Conservation (phyloP, 495 filamentous ascomycete species). For the Pseudoneurospora amorphoporcata region DNA sequence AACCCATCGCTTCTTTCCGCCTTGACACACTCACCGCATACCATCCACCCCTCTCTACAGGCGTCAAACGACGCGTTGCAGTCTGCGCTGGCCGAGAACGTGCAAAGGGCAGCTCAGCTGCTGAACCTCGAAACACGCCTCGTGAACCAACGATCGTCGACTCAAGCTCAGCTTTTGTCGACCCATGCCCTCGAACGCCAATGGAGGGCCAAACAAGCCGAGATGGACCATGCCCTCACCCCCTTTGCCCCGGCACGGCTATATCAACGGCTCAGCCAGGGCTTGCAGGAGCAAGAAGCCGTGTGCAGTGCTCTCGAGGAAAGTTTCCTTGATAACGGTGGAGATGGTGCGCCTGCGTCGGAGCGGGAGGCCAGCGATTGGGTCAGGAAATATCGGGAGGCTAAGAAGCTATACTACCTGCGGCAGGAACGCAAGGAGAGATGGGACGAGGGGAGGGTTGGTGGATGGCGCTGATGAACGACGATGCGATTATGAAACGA, state of each 20-base stretch:
- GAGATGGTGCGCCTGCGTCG: slow-evolving; percentile 33
- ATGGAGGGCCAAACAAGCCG: slow-evolving; percentile 78
- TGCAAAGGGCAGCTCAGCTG: slow-evolving; percentile 53
- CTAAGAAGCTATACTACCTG: slow-evolving; percentile 62
- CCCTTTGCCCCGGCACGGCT: slow-evolving; percentile 76
- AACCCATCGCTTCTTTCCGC: slow-evolving; percentile 49
- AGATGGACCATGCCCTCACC: slow-evolving; percentile 76
- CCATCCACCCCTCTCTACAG: slow-evolving; percentile 52
- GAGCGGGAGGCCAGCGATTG: slow-evolving; percentile 79
- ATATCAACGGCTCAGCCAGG: slow-evolving; percentile 67
- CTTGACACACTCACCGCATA: slow-evolving; percentile 52
- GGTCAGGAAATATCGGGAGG: slow-evolving; percentile 67
- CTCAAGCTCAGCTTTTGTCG: slow-evolving; percentile 71
- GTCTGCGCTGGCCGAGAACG: slow-evolving; percentile 55
- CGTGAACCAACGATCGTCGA: slow-evolving; percentile 48
- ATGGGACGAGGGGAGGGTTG: slow-evolving; percentile 92
- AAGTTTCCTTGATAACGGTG: slow-evolving; percentile 62
- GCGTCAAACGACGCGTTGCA: slow-evolving; percentile 45
- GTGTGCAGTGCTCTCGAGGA: slow-evolving; percentile 76
- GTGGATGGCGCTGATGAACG: slow-evolving; percentile 67
- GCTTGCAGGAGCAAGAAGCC: slow-evolving; percentile 71
- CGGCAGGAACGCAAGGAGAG: slow-evolving; percentile 73
- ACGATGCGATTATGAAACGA: not conserved
- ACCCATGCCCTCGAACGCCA: slow-evolving; percentile 80
- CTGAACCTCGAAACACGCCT: slow-evolving; percentile 50